phyloP scores from a whole-genome alignment of 805 yeast species.

The Lachancea lanzarotensis region DNA sequence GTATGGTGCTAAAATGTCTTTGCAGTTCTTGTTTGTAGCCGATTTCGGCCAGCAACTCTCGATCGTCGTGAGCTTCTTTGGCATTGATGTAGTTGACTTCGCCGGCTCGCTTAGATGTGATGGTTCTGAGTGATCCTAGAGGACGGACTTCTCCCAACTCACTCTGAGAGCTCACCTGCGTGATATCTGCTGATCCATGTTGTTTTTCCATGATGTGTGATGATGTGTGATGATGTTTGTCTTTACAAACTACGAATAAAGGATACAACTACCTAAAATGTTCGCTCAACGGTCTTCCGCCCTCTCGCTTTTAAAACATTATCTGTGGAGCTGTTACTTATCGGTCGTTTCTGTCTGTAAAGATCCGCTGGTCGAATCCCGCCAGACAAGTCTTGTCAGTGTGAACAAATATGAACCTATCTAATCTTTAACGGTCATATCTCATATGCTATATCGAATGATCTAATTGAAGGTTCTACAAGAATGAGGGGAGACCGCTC shows the following conservation, averaged over 20 bases:
- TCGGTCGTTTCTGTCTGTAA: too few relatives aligned
- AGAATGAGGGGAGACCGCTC: too few relatives aligned
- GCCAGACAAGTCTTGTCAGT: too few relatives aligned
- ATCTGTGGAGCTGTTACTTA: too few relatives aligned
- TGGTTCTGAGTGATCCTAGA: slow-evolving; percentile 8
- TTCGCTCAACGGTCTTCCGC: too few relatives aligned
- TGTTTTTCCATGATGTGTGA: neutral
- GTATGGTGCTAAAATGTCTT: slow-evolving; percentile 55
- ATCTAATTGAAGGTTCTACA: too few relatives aligned
- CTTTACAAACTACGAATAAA: neutral
- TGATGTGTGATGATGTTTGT: neutral
- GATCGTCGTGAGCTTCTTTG: slow-evolving; percentile 20
- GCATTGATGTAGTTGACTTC: slow-evolving; percentile 23
- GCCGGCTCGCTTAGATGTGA: slow-evolving; percentile 12
- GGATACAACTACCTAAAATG: too few relatives aligned
- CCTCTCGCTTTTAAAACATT: too few relatives aligned
- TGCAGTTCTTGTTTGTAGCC: slow-evolving; percentile 68
- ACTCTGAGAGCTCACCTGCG: neutral
- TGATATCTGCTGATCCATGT: neutral
- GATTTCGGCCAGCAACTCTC: slow-evolving; percentile 38
- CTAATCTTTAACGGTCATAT: too few relatives aligned
- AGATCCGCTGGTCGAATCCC: too few relatives aligned
- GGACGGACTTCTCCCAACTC: slow-evolving; percentile 4
- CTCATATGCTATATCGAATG: too few relatives aligned
- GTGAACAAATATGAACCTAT: too few relatives aligned